Evolutionary conservation across 2,329 filamentous ascomycete genomes (phyloP).

Genomic region (Ophiostoma novo-ulmi): DNA sequence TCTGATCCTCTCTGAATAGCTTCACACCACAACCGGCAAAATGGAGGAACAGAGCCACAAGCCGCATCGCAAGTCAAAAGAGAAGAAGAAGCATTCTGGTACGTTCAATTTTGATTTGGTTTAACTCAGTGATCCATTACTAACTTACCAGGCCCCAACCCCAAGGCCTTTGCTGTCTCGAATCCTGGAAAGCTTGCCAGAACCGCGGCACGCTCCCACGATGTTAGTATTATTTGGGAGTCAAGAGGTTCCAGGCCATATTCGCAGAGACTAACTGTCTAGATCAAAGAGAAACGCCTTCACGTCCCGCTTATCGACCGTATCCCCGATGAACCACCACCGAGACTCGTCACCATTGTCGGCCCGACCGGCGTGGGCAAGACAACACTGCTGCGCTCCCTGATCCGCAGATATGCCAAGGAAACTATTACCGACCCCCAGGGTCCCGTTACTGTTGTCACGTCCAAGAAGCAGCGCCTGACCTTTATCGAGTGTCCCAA

Average conservation of each 20-base stretch:
- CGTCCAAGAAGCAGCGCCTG: constrained; percentile 87
- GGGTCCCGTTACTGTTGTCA: constrained; percentile 92
- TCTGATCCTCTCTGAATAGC: constrained; percentile 11
- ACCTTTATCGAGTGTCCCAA: constrained; percentile 98
- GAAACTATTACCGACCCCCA: constrained; percentile 85
- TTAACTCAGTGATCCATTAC: background rate
- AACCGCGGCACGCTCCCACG: constrained; percentile 66
- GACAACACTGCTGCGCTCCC: constrained; percentile 57
- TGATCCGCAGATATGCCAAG: constrained; percentile 91
- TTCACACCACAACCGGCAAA: constrained; percentile 32
- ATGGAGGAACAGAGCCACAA: constrained; percentile 85
- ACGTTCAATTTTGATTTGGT: constrained; percentile 37
- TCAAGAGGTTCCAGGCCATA: too few relatives aligned
- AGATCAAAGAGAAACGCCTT: constrained; percentile 91
- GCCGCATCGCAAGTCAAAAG: constrained; percentile 79
- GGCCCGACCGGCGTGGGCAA: constrained; percentile 60
- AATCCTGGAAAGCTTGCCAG: constrained; percentile 75
- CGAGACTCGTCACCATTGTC: constrained; percentile 87
- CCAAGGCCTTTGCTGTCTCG: constrained; percentile 83
- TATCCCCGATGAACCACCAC: constrained; percentile 89
- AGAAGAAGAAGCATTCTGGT: constrained; percentile 69
- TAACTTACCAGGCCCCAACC: constrained; percentile 60
- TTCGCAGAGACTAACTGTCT: constrained; percentile 11
- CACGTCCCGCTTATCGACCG: constrained; percentile 97
- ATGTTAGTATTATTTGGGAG: constrained; percentile 44